Evolutionary conservation across 768 basidiomycete species (phyloP).

Genomic region (Myochromella boudieri): DNA sequence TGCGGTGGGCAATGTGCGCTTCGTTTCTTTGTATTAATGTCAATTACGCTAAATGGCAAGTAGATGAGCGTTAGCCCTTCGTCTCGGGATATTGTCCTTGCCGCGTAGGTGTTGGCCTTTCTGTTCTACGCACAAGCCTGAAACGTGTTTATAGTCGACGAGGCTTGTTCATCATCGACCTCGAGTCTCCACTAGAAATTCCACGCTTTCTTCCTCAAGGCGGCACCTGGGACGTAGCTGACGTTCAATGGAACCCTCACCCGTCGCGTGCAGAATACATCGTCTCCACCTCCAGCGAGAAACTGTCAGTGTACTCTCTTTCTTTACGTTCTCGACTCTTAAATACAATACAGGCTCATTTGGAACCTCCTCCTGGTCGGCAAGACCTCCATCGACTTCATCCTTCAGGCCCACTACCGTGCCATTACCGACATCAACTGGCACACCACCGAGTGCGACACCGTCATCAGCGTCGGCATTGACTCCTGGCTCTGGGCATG

Average conservation of each 20-base stretch:
- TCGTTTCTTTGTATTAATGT: not conserved
- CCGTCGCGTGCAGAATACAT: slow-evolving; percentile 74
- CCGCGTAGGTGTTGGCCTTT: slow-evolving; percentile 51
- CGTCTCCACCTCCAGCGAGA: slow-evolving; percentile 86
- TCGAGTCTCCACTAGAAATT: slow-evolving; percentile 81
- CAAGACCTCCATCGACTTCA: slow-evolving; percentile 80
- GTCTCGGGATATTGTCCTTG: slow-evolving; percentile 86
- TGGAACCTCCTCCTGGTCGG: slow-evolving; percentile 86
- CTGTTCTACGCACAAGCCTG: not conserved
- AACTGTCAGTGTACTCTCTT: slow-evolving; percentile 58
- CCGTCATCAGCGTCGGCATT: slow-evolving; percentile 87
- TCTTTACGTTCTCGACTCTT: not conserved
- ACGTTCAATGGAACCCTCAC: slow-evolving; percentile 93
- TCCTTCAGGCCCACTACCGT: slow-evolving; percentile 87
- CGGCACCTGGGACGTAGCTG: slow-evolving; percentile 94
- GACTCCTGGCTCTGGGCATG: slow-evolving; percentile 95
- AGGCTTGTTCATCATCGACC: slow-evolving; percentile 93
- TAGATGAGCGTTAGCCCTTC: slow-evolving; percentile 93
- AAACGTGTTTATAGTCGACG: slow-evolving; percentile 68
- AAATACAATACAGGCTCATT: slow-evolving; percentile 56
- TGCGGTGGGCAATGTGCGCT: slow-evolving; percentile 77
- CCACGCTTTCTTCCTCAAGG: slow-evolving; percentile 96
- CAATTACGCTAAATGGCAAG: slow-evolving; percentile 4
- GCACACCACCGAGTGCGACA: slow-evolving; percentile 83
- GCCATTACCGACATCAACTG: slow-evolving; percentile 99